These are phyloP conservation scores for Biscutella auriculata DNA, from an alignment of 441 rosid genomes.

Conservation along the genomic window DNA sequence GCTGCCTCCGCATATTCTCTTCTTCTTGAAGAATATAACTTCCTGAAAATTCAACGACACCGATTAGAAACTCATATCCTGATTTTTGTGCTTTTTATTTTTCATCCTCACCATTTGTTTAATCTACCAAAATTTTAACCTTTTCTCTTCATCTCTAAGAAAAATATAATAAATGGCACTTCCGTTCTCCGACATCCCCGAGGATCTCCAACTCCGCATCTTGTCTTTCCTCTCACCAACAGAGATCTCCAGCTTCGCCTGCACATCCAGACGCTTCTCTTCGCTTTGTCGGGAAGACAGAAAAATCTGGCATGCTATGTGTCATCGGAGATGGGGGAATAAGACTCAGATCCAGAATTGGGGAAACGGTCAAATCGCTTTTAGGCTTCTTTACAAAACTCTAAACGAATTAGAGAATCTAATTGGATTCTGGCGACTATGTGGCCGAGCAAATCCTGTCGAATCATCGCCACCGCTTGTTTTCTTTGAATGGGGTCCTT, in stretches of 20 bases:
- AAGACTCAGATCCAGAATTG: constrained; percentile 63
- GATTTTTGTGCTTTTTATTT: too few species aligned
- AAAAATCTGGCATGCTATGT: constrained; percentile 66
- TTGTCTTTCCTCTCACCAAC: constrained; percentile 60
- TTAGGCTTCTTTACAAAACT: constrained; percentile 49
- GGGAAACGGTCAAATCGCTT: constrained; percentile 56
- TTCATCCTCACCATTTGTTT: too few species aligned
- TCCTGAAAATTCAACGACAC: too few species aligned
- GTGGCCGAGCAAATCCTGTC: constrained; percentile 36
- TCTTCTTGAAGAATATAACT: too few species aligned
- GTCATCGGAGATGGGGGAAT: constrained; percentile 69
- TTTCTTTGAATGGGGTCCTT: constrained; percentile 80
- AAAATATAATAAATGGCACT: not conserved
- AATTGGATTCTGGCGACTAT: constrained; percentile 89
- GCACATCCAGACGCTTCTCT: constrained; percentile 64
- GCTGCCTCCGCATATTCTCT: too few species aligned
- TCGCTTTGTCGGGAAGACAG: constrained; percentile 44
- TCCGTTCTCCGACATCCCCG: constrained; percentile 60
- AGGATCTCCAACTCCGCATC: constrained; percentile 72
- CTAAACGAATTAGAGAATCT: constrained; percentile 55
- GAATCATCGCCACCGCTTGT: constrained; percentile 44
- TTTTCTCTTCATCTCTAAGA: too few species aligned
- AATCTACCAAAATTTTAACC: too few species aligned
- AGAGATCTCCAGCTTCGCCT: constrained; percentile 63
- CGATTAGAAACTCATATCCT: too few species aligned